These are phyloP conservation scores for Hyaloscypha variabilis DNA, from an alignment of 495 filamentous ascomycete genomes.

Conservation along the genomic window DNA sequence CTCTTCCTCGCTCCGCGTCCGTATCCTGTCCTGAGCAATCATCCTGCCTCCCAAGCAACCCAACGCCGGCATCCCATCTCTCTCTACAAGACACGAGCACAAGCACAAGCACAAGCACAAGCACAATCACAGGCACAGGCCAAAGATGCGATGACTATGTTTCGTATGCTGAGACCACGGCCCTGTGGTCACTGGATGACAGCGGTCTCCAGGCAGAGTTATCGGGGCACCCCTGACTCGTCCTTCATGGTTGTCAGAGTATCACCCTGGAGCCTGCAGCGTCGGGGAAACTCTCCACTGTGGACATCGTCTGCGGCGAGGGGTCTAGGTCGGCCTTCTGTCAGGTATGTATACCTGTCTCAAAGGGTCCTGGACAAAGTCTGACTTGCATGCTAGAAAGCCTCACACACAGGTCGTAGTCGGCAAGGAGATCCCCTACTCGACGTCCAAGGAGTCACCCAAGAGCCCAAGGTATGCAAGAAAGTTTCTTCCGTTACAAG, in stretches of 20 bases:
- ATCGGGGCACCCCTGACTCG: background rate
- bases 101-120: too few species aligned
- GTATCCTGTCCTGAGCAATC: too few species aligned
- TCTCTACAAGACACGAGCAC: too few species aligned
- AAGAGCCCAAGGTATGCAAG: background rate
- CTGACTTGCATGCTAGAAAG: conserved; percentile 12
- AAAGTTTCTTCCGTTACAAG: background rate
- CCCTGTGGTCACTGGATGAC: background rate
- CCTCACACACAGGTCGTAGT: conserved; percentile 1
- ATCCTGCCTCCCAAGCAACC: too few species aligned
- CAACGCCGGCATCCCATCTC: background rate
- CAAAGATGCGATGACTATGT: conserved; percentile 27
- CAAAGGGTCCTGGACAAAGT: conserved; percentile 3
- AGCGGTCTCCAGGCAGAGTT: background rate
- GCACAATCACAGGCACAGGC: too few species aligned
- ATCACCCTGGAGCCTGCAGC: background rate
- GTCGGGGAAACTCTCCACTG: background rate
- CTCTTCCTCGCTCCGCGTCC: background rate
- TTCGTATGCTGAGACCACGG: conserved; percentile 6
- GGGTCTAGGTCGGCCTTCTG: background rate
- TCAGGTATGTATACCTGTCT: conserved; percentile 7
- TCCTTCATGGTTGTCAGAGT: conserved; percentile 5
- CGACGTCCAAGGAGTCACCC: conserved; percentile 4
- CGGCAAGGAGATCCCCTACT: conserved; percentile 8
- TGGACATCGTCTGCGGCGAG: background rate